Evolutionary conservation across 148 eudicot genomes (phyloP), one percentile per base, ranked within the genome.

Genomic region (Pharnaceum exiguum): DNA sequence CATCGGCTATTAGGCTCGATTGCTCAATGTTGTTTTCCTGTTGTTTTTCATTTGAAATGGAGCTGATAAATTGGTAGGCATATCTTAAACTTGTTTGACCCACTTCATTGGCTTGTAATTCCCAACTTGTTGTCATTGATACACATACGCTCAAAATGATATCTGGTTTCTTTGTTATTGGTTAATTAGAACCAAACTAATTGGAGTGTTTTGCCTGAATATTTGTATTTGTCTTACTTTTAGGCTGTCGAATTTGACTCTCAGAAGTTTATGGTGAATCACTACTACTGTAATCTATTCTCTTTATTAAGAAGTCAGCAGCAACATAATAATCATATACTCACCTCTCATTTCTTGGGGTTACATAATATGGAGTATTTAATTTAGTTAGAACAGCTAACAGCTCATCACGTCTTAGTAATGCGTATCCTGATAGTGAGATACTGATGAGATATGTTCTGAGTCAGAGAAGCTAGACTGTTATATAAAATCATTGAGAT

Each of bases 351-450:
- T 38, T 32, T 57, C 53, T 49, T 63, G 32, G 57, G 42, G 59
- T 19, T 46, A 38, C n/a, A n/a, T n/a, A n/a, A 18, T 30, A 47
- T 2, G 18, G 60, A 31, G 27, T 43, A 47, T 29, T 38, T 55
- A 56, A 62, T 33, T 26, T 30, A 62, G 44, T 38, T 38, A 51
- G 46, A 11, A 55, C n/a, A n/a, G n/a, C 51, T 65, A 57, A 70
- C 69, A 57, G 28, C 42, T 63, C 44, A 63, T 57, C 74, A 70
- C 74, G 74, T 70, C 74, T 51, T 43, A 39, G 21, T 8, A 12
- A 42, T 45, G 43, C 49, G 38, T 29, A 11, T 25, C 16, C 44
- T 32, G 59, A 48, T 35, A 25, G 69, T 63, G 69, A 70, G 57
- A 47, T 32, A 33, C n/a, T n/a, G n/a, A n/a, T n/a, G n/a, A n/a